Conservation (phyloP, 768 basidiomycete species). For the Pleurotus giganteus region DNA sequence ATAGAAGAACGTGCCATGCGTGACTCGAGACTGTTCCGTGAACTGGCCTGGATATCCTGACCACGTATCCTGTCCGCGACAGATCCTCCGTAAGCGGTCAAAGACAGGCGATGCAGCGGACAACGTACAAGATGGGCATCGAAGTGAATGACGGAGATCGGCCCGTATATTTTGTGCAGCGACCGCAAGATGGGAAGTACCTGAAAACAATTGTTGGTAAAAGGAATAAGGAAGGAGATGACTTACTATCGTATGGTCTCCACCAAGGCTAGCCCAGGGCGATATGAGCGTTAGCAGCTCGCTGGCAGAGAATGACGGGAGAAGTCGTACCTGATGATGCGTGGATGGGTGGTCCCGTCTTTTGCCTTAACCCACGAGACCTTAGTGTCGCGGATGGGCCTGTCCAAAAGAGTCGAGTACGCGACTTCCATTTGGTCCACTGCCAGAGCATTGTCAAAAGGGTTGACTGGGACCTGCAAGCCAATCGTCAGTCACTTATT, state of each 20-base stretch:
- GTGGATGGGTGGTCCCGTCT: constrained; percentile 67
- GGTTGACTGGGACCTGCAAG: constrained; percentile 65
- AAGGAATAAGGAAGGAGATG: constrained; percentile 24
- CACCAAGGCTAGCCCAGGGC: constrained; percentile 58
- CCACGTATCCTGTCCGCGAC: constrained; percentile 64
- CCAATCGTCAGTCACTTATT: neutral
- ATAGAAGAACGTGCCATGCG: constrained; percentile 87
- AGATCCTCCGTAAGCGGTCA: constrained; percentile 39
- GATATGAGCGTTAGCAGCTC: neutral
- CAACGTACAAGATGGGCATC: constrained; percentile 53
- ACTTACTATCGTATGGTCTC: constrained; percentile 82
- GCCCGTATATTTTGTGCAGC: constrained; percentile 76
- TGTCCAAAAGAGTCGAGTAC: constrained; percentile 71
- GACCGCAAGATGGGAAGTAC: constrained; percentile 82
- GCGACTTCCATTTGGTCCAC: constrained; percentile 87
- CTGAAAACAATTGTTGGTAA: constrained; percentile 43
- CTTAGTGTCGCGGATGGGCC: constrained; percentile 42
- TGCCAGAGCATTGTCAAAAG: constrained; percentile 82
- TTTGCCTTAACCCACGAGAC: constrained; percentile 39
- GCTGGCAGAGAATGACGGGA: neutral
- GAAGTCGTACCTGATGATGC: constrained; percentile 58
- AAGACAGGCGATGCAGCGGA: constrained; percentile 8
- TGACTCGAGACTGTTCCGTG: constrained; percentile 64
- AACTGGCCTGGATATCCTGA: constrained; percentile 52
- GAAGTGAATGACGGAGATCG: constrained; percentile 81